Evolutionary conservation across 2,329 filamentous ascomycete species (phyloP).

Genomic region (Arthroderma sp.): DNA sequence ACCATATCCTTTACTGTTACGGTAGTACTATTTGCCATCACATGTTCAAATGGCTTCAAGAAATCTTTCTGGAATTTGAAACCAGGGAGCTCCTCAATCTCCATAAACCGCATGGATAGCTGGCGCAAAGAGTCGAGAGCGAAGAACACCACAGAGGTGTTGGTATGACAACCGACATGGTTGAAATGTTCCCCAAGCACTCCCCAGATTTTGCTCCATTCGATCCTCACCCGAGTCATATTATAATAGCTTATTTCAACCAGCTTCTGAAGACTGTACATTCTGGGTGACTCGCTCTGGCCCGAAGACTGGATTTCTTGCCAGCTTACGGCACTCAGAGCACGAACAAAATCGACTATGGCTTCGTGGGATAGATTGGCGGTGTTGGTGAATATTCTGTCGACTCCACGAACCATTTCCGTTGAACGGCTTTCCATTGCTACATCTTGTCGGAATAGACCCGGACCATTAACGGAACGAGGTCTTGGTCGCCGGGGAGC

Average conservation of each 20-base stretch:
- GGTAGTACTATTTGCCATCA: conserved; percentile 84
- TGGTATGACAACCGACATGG: conserved; percentile 88
- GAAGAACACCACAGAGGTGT: conserved; percentile 95
- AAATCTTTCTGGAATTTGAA: conserved; percentile 99
- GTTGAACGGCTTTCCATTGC: conserved; percentile 85
- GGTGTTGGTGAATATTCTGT: conserved; percentile 93
- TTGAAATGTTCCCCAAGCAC: conserved; percentile 98
- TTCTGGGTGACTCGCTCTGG: conserved; percentile 86
- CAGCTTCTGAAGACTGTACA: conserved; percentile 93
- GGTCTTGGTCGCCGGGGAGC: conserved; percentile 35
- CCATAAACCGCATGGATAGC: conserved; percentile 96
- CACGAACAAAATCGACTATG: conserved; percentile 87
- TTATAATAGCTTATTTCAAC: conserved; percentile 99
- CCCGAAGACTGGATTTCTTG: conserved; percentile 97
- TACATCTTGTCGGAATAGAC: conserved; percentile 59
- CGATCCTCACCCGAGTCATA: conserved; percentile 95
- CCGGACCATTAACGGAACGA: conserved; percentile 33
- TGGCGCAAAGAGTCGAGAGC: conserved; percentile 90
- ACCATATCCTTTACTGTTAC: conserved; percentile 96
- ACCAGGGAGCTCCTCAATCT: conserved; percentile 90
- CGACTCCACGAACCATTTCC: conserved; percentile 82
- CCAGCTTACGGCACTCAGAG: conserved; percentile 93
- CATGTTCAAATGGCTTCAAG: conserved; percentile 93
- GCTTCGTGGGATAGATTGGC: conserved; percentile 85
- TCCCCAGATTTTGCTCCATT: conserved; percentile 97